Conservation (phyloP, 2,329 filamentous ascomycete genomes). For the Trichoderma sp. region DNA sequence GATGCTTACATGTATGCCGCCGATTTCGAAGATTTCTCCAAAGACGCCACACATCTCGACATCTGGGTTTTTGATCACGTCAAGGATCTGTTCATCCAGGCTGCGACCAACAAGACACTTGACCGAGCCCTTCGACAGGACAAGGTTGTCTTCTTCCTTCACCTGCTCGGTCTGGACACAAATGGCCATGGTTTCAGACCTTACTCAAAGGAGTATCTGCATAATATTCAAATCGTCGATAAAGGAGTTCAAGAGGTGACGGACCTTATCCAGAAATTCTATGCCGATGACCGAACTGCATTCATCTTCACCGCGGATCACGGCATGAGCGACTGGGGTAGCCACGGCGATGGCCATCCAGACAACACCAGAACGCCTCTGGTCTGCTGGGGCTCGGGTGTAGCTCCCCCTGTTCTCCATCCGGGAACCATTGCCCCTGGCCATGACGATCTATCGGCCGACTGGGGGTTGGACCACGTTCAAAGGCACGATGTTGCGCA, state of each 20-base stretch:
- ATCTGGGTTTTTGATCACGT: constrained; percentile 96
- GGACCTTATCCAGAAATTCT: constrained; percentile 79
- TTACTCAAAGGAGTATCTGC: constrained; percentile 91
- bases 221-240: constrained; percentile 94
- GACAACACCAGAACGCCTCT: constrained; percentile 94
- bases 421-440: constrained; percentile 62
- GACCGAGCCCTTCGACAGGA: constrained; percentile 71
- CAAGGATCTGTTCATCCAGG: constrained; percentile 78
- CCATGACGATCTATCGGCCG: constrained; percentile 86
- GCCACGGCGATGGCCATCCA: constrained; percentile 94
- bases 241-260: constrained; percentile 82
- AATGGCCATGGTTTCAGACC: constrained; percentile 82
- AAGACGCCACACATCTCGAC: constrained; percentile 77
- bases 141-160: constrained; percentile 91
- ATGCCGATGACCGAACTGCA: constrained; percentile 77
- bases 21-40: constrained; percentile 87
- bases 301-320: constrained; percentile 98
- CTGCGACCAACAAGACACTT: constrained; percentile 72
- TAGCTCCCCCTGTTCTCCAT: constrained; percentile 67
- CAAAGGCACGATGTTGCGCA: constrained; percentile 88
- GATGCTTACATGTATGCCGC: constrained; percentile 81
- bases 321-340: constrained; percentile 99
- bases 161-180: constrained; percentile 88
- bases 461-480: constrained; percentile 80
- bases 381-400: constrained; percentile 88